Conservation (phyloP, 192 early-diverging fungal genomes). For the Mortierella antarctica region DNA sequence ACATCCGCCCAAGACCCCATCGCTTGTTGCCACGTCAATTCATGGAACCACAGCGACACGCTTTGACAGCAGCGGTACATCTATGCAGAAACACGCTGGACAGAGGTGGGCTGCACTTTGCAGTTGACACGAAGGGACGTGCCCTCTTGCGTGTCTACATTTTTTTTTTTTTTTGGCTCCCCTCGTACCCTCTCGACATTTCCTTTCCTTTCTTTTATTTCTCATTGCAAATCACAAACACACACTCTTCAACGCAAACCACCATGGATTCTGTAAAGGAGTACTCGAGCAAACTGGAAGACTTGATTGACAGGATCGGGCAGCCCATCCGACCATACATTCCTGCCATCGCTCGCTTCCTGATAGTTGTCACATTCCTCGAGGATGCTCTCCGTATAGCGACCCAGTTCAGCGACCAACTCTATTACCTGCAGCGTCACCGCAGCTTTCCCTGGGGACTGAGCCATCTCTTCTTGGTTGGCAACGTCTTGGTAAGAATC, state of each 20-base stretch:
- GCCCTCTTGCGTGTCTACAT: background rate
- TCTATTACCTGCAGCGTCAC: constrained; percentile 83
- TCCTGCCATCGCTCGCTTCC: constrained; percentile 88
- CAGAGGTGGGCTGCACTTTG: no score
- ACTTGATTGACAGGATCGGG: constrained; percentile 77
- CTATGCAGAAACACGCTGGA: no score
- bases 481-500: constrained; percentile 78
- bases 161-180: background rate
- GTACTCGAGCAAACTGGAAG: constrained; percentile 76
- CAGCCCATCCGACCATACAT: constrained; percentile 91
- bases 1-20: background rate
- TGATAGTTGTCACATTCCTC: constrained; percentile 96
- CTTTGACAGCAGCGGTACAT: background rate
- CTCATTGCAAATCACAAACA: no score
- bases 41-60: background rate
- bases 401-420: constrained; percentile 91
- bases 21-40: background rate
- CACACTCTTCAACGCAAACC: no score
- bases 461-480: constrained; percentile 85
- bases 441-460: constrained; percentile 83
- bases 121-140: no score
- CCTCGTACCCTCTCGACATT: no score
- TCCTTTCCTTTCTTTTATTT: no score
- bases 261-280: constrained; percentile 58
- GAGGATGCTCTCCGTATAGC: constrained; percentile 93